These are phyloP conservation scores for Populus tremula DNA, from an alignment of 345 rosid species.

Conservation along the genomic window DNA sequence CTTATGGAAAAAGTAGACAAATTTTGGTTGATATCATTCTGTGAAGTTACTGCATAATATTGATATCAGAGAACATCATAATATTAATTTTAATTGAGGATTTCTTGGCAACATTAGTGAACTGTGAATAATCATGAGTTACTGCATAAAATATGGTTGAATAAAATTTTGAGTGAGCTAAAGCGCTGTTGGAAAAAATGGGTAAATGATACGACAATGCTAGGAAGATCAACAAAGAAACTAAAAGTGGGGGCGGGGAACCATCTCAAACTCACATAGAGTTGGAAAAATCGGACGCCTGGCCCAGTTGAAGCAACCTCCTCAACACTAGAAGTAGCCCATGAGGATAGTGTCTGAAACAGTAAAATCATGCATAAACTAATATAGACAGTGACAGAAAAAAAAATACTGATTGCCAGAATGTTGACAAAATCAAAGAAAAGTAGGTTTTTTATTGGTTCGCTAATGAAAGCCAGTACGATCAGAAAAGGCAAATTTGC, in stretches of 20 bases:
- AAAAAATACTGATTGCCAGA: background rate
- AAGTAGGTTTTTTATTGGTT: background rate
- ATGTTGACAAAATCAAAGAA: background rate
- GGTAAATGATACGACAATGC: background rate
- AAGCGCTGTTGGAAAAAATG: background rate
- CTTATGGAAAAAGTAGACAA: background rate
- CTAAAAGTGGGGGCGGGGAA: background rate
- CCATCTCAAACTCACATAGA: constrained; percentile 58
- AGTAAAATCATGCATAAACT: constrained; percentile 12
- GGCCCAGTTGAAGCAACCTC: constrained; percentile 96
- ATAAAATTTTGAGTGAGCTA: background rate
- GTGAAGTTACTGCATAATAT: too few relatives aligned
- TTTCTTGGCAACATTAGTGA: background rate
- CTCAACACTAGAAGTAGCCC: constrained; percentile 93
- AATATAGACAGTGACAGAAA: background rate
- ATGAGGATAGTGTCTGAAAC: constrained; percentile 78
- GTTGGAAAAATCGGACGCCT: constrained; percentile 92
- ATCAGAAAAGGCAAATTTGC: background rate
- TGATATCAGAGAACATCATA: too few relatives aligned
- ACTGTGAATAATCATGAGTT: background rate
- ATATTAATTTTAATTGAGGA: background rate
- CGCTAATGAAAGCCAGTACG: background rate
- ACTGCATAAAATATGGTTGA: background rate
- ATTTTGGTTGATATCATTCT: too few relatives aligned
- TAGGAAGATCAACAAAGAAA: background rate